Percentiles rank a stretch among this genome's conserved stretches.
Conservation (phyloP, 2,329 filamentous ascomycete species). For the Setomelanomma holmii region DNA sequence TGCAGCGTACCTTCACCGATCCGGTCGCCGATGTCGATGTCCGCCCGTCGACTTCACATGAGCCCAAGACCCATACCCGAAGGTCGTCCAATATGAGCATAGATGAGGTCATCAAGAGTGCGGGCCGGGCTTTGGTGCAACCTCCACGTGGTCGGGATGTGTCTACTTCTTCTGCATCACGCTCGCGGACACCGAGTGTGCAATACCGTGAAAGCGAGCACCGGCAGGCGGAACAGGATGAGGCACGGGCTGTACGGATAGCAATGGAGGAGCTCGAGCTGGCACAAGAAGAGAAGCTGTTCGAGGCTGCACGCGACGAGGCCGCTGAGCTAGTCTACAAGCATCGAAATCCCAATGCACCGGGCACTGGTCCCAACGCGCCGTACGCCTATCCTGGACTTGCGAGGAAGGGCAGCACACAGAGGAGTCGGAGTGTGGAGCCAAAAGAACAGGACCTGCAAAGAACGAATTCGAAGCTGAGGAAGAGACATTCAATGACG, state of each 20-base stretch:
- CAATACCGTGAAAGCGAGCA: slow-evolving; percentile 76
- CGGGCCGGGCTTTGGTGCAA: slow-evolving; percentile 44
- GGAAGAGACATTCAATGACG: slow-evolving; percentile 48
- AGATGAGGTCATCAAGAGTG: slow-evolving; percentile 30
- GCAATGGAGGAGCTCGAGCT: slow-evolving; percentile 78
- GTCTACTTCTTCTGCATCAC: slow-evolving; percentile 44
- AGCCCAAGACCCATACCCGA: slow-evolving; percentile 37
- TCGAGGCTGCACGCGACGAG: slow-evolving; percentile 75
- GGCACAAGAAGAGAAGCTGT: slow-evolving; percentile 68
- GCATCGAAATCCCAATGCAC: slow-evolving; percentile 73
- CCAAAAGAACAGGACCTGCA: slow-evolving; percentile 40
- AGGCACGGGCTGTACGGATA: slow-evolving; percentile 71
- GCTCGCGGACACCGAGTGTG: slow-evolving; percentile 63
- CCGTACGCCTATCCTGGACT: slow-evolving; percentile 63
- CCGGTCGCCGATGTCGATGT: slow-evolving; percentile 28
- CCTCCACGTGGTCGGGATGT: slow-evolving; percentile 51
- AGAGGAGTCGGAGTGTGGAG: slow-evolving; percentile 57
- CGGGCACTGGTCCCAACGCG: slow-evolving; percentile 63
- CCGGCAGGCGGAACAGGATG: slow-evolving; percentile 82
- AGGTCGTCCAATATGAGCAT: slow-evolving; percentile 40
- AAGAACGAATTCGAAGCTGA: slow-evolving; percentile 39
- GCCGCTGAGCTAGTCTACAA: slow-evolving; percentile 81
- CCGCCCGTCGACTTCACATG: slow-evolving; percentile 23
- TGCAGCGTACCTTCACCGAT: slow-evolving; percentile 36
- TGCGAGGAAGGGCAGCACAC: slow-evolving; percentile 74